Evolutionary conservation across 1,284 basidiomycete genomes (phyloP).

Genomic region (Boletus smithii): DNA sequence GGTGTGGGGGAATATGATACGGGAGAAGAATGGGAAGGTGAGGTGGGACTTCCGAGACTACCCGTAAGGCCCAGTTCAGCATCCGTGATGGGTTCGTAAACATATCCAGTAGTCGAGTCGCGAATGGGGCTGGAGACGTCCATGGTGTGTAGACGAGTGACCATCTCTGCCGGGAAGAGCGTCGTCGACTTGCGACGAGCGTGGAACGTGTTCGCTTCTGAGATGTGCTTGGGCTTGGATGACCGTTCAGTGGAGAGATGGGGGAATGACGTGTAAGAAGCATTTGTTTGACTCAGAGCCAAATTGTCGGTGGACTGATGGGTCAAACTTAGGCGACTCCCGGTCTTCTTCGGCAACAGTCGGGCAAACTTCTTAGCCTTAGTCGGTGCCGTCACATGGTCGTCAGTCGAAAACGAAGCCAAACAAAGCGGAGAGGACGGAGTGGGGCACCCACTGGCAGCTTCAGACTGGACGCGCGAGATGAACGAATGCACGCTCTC

Average conservation of each 20-base stretch:
- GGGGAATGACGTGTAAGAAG: conserved; percentile 31
- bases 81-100: conserved; percentile 32
- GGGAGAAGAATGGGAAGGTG: conserved; percentile 20
- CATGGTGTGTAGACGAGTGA: conserved; percentile 30
- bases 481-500: conserved; percentile 29
- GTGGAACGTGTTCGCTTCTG: conserved; percentile 36
- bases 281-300: conserved; percentile 23
- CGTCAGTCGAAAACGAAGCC: conserved; percentile 28
- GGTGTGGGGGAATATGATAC: conserved; percentile 12
- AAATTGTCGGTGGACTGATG: conserved; percentile 31
- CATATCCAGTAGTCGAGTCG: conserved; percentile 23
- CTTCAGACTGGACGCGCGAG: conserved; percentile 25
- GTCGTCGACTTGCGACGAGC: conserved; percentile 35
- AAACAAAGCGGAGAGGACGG: conserved; percentile 31
- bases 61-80: conserved; percentile 24
- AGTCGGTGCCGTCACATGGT: conserved; percentile 14
- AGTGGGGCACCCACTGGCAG: conserved; percentile 16
- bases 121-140: conserved; percentile 29
- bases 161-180: conserved; percentile 31
- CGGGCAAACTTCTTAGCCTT: conserved; percentile 32
- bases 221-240: conserved; percentile 25
- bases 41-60: conserved; percentile 7
- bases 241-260: conserved; percentile 25
- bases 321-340: conserved; percentile 29
- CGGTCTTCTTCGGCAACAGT: conserved; percentile 32